Percentiles rank a stretch among this genome's conserved stretches.
Evolutionary conservation across 1,139 yeast species (phyloP).

Genomic region (Sugiyamaella neomexicana): DNA sequence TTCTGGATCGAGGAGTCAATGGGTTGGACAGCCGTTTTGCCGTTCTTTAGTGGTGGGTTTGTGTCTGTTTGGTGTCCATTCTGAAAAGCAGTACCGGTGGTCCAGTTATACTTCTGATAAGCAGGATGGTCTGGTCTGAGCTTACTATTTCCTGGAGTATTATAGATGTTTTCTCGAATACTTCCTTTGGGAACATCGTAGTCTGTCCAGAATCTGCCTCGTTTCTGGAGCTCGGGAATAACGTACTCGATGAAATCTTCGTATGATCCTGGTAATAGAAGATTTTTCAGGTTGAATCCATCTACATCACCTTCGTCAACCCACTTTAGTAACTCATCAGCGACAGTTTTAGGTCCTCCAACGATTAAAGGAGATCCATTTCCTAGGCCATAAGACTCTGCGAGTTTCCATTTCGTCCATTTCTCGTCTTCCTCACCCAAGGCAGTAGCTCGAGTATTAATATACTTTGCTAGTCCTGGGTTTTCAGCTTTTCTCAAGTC

Average conservation of each 20-base stretch:
- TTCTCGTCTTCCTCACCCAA: slow-evolving; percentile 26
- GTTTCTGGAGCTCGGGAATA: slow-evolving; percentile 42
- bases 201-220: slow-evolving; percentile 32
- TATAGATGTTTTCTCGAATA: slow-evolving; percentile 16
- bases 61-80: not conserved
- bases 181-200: slow-evolving; percentile 17
- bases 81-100: slow-evolving; percentile 1
- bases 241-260: slow-evolving; percentile 41
- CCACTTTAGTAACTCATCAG: slow-evolving; percentile 41
- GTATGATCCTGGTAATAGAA: slow-evolving; percentile 41
- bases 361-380: slow-evolving; percentile 38
- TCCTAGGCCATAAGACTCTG: slow-evolving; percentile 38
- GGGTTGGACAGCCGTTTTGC: not conserved
- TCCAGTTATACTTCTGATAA: slow-evolving; percentile 14
- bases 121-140: slow-evolving; percentile 16
- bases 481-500: slow-evolving; percentile 37
- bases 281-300: slow-evolving; percentile 43
- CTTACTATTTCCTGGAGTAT: slow-evolving; percentile 12
- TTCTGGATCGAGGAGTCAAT: not conserved
- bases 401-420: slow-evolving; percentile 38
- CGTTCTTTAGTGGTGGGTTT: not conserved
- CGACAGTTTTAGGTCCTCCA: slow-evolving; percentile 40
- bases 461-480: slow-evolving; percentile 22
- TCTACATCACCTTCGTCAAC: slow-evolving; percentile 42
- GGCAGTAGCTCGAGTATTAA: slow-evolving; percentile 17